phyloP scores from a whole-genome alignment of 108 stramenopile genomes.

The Ochromonas danica region DNA sequence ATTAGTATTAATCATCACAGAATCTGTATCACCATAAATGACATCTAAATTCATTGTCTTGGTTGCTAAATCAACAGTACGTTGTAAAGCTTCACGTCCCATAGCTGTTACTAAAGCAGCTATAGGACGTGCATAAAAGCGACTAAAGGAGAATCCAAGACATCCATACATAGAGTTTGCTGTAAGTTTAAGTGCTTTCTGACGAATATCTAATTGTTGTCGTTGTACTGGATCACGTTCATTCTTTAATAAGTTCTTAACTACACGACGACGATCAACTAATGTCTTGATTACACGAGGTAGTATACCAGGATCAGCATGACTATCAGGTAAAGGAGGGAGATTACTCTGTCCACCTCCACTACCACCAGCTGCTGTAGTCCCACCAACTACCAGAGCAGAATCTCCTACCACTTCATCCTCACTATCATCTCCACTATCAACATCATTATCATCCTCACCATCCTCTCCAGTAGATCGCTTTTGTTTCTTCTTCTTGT shows the following conservation, averaged over 20 bases:
- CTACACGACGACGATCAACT: conserved; percentile 85
- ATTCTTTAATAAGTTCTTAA: conserved; percentile 83
- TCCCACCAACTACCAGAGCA: conserved; percentile 37
- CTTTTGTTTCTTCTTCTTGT: not conserved
- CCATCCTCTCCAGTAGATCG: conserved; percentile 25
- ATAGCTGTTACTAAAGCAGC: conserved; percentile 94
- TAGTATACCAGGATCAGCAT: conserved; percentile 75
- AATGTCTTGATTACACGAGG: conserved; percentile 91
- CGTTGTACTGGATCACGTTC: conserved; percentile 40
- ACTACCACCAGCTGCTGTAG: conserved; percentile 43
- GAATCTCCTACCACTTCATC: too few species aligned
- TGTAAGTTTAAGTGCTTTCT: conserved; percentile 94
- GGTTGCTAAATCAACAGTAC: conserved; percentile 89
- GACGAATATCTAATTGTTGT: conserved; percentile 89
- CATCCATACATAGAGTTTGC: conserved; percentile 99
- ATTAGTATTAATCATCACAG: conserved; percentile 98
- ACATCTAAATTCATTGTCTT: conserved; percentile 89
- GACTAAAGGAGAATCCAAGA: conserved; percentile 88
- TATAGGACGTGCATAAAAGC: conserved; percentile 96
- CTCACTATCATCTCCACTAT: conserved; percentile 39
- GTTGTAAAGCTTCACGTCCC: conserved; percentile 95
- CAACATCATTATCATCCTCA: conserved; percentile 47
- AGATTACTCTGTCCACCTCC: conserved; percentile 40
- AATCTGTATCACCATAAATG: conserved; percentile 98
- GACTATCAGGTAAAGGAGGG: conserved; percentile 77